Conservation (phyloP, 2,329 filamentous ascomycete species). For the Diaporthe australafricana region DNA sequence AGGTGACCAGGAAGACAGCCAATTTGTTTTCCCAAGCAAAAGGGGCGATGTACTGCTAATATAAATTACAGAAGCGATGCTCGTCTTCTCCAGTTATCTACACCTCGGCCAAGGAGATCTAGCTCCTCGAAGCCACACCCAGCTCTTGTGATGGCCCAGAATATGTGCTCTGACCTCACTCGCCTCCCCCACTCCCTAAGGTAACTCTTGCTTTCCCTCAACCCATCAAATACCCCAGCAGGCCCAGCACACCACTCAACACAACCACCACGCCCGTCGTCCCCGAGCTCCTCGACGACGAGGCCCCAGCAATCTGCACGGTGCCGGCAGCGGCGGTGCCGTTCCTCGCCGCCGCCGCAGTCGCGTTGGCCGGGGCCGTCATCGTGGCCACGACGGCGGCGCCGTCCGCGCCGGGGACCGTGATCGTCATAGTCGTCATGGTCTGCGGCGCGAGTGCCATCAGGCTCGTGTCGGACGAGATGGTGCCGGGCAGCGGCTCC, state of each 20-base stretch:
- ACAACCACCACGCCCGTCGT: conserved; percentile 15
- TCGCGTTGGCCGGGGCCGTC: conserved; percentile 16
- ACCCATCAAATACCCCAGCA: conserved; percentile 21
- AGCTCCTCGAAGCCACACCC: conserved; percentile 20
- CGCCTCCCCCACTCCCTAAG: not conserved
- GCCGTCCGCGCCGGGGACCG: not conserved
- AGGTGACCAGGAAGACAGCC: not conserved
- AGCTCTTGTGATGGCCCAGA: not conserved
- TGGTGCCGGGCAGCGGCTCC: conserved; percentile 21
- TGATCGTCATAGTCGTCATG: conserved; percentile 28
- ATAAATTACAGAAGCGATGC: conserved; percentile 18
- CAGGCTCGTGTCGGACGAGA: conserved; percentile 22
- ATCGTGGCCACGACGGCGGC: conserved; percentile 24
- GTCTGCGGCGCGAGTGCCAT: conserved; percentile 25
- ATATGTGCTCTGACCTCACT: not conserved
- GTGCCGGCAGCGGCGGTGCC: not conserved
- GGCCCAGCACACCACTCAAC: not conserved
- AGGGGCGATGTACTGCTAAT: not conserved
- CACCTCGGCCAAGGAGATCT: conserved; percentile 10
- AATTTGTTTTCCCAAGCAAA: not conserved
- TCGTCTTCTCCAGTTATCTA: not conserved
- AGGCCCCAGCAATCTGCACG: conserved; percentile 17
- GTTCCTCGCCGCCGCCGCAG: not conserved
- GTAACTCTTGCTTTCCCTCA: not conserved
- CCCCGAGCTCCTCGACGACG: not conserved